Percentiles rank a stretch among this genome's conserved stretches.
Conservation (phyloP, 2,329 filamentous ascomycete genomes). For the Sclerotinia trifoliorum region DNA sequence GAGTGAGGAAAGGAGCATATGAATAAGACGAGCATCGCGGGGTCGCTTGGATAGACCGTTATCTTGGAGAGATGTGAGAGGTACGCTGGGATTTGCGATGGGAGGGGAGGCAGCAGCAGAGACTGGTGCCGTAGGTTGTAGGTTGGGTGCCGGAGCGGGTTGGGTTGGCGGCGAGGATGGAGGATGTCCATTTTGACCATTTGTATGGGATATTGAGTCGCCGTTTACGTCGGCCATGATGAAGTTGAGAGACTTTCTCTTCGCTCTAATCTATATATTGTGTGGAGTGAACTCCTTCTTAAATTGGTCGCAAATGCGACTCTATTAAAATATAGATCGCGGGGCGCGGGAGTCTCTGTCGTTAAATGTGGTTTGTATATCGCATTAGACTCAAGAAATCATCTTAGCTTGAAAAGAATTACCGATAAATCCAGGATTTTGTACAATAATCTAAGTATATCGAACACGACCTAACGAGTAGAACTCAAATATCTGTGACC, state of each 20-base stretch:
- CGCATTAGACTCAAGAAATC: background rate
- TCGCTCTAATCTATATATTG: background rate
- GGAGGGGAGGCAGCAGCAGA: constrained; percentile 18
- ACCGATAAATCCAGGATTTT: background rate
- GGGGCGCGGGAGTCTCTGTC: background rate
- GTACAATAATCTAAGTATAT: background rate
- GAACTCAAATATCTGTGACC: background rate
- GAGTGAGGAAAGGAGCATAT: constrained; percentile 75
- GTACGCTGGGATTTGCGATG: constrained; percentile 34
- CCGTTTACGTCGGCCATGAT: constrained; percentile 40
- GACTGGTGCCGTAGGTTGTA: constrained; percentile 26
- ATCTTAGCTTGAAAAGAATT: background rate
- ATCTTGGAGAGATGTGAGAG: constrained; percentile 39
- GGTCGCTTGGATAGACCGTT: constrained; percentile 53
- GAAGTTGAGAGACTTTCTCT: background rate
- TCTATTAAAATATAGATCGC: background rate
- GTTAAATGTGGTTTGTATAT: background rate
- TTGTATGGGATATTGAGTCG: constrained; percentile 48
- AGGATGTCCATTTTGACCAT: constrained; percentile 56
- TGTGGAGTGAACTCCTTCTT: background rate
- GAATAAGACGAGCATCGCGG: constrained; percentile 75
- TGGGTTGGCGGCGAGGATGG: constrained; percentile 18
- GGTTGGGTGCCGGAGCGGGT: constrained; percentile 36
- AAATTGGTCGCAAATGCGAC: background rate
- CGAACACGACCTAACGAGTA: too few species aligned